Evolutionary conservation across 441 rosid species (phyloP), one percentile per base, ranked within the genome.

Genomic region (Biscutella laevigata): DNA sequence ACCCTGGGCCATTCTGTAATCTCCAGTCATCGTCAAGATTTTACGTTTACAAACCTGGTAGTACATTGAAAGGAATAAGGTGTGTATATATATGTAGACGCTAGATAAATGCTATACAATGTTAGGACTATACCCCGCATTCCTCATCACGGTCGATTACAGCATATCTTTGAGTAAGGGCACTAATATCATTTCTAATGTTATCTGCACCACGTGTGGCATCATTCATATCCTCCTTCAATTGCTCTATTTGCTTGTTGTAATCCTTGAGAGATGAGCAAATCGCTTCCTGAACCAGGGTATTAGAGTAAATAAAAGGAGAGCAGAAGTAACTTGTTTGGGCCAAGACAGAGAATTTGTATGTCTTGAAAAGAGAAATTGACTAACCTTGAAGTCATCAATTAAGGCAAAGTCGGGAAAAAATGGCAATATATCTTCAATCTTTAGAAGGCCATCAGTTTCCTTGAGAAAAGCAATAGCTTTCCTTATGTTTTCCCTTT

Each of bases 201-300:
- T 86, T 86, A 72, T 94, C 99, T 61, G 99, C 99, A 66, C 99
- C 96, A 74, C 86, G 97, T 17, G 99, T 94, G 45, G 99, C 97
- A 67, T 94, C 96, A 72, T 86, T 84, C 97, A 94, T 94, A 76
- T 94, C 99, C 67, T 94, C 70, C 73, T 94, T 94, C 67, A 94
- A 62, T 54, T 71, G 69, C 73, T 88, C 95, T 36, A 92, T 92
- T 77, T 92, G 97, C 78, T 79, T 88, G 79, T 86, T 94, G 78
- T 94, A 94, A 64, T 94, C 99, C 67, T 94, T 96, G 40, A 94
- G 71, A 25, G 99, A 89, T 45, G 99, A 84, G 79, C 96, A 94
- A 53, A 94, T 94, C 40, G 97, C 94, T 69, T 94, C 99, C 99
- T 89, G 59, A 67, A 72, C 4, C 60, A 59, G 53, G 38, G 60